These are phyloP conservation scores for Hirschioporus abietinus DNA, from an alignment of 768 basidiomycete genomes.

Conservation along the genomic window DNA sequence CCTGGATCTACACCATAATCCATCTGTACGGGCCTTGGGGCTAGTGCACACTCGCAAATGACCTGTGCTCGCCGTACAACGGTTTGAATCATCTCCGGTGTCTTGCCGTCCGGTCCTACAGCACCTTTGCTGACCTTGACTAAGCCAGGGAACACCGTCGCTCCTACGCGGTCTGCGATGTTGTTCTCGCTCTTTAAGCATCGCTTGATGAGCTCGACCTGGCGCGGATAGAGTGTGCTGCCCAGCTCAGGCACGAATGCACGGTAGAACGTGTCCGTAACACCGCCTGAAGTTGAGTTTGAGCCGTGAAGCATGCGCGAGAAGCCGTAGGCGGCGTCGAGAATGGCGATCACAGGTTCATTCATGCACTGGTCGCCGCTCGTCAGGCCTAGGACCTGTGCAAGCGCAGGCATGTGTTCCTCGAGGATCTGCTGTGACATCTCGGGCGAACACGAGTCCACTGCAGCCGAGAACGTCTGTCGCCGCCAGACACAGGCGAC, in stretches of 20 bases:
- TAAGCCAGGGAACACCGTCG: conserved; percentile 82
- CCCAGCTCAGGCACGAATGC: conserved; percentile 84
- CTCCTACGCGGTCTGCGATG: conserved; percentile 70
- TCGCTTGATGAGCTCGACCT: conserved; percentile 81
- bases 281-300: conserved; percentile 42
- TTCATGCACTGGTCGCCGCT: conserved; percentile 29
- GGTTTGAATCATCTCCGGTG: conserved; percentile 52
- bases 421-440: conserved; percentile 62
- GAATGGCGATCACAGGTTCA: conserved; percentile 46
- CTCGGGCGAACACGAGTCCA: conserved; percentile 68
- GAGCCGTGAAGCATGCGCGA: conserved; percentile 84
- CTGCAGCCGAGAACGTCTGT: conserved; percentile 84
- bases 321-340: conserved; percentile 73
- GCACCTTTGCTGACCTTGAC: conserved; percentile 65
- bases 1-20: neutral
- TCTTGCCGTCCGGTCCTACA: conserved; percentile 28
- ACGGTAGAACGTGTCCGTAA: conserved; percentile 71
- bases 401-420: conserved; percentile 68
- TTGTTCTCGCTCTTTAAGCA: conserved; percentile 73
- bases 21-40: conserved; percentile 4
- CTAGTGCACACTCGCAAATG: conserved; percentile 77
- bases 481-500: conserved; percentile 90
- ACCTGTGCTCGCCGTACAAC: conserved; percentile 83
- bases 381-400: conserved; percentile 40
- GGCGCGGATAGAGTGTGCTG: conserved; percentile 63